Evolutionary conservation across 148 eudicot genomes (phyloP).

Genomic region (Arctostaphylos glauca): DNA sequence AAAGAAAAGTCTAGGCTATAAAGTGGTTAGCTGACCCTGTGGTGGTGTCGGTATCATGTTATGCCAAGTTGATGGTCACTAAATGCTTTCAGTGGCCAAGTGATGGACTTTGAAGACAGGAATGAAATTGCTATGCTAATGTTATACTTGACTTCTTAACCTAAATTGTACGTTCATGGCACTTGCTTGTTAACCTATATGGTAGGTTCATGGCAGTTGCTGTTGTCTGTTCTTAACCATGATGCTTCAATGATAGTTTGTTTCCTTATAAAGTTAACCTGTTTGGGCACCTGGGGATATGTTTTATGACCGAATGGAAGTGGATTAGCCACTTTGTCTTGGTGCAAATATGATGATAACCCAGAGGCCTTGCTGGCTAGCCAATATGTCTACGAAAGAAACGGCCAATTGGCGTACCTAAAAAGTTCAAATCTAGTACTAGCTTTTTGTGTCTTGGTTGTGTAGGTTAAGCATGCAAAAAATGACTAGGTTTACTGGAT

Average conservation of each 20-base stretch:
- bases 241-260: background rate
- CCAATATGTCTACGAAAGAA: background rate
- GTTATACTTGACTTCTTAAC: background rate
- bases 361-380: background rate
- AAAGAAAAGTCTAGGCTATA: background rate
- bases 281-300: background rate
- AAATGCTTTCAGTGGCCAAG: background rate
- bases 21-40: conserved; percentile 2
- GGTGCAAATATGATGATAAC: background rate
- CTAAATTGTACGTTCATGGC: background rate
- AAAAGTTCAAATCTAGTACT: background rate
- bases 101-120: background rate
- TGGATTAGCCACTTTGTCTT: background rate
- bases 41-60: background rate
- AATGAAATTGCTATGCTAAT: background rate
- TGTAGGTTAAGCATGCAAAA: background rate
- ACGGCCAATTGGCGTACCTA: background rate
- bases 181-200: background rate
- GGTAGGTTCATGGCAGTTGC: conserved; percentile 1
- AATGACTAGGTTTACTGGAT: background rate
- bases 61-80: background rate
- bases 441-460: background rate
- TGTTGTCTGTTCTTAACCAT: background rate
- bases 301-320: background rate
- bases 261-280: background rate